phyloP scores from a whole-genome alignment of 441 rosid species.

The Arabidopsis lyrata region DNA sequence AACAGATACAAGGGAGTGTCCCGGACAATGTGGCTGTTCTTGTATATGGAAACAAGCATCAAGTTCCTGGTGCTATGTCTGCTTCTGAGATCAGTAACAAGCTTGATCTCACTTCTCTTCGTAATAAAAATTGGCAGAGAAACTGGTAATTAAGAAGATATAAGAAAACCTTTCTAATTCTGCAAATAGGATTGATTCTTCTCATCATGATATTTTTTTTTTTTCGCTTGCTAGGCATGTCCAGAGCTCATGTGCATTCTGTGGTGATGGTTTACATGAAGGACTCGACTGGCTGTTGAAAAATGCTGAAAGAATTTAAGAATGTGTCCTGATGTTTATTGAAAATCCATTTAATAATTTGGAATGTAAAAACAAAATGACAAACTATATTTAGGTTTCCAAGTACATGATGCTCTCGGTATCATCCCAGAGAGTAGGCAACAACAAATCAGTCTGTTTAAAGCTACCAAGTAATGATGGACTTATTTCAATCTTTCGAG shows the following conservation, averaged over 20 bases:
- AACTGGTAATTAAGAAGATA: conserved; percentile 30
- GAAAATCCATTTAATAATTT: too few species aligned
- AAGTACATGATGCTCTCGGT: too few species aligned
- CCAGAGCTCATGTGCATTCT: conserved; percentile 86
- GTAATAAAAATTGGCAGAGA: conserved; percentile 40
- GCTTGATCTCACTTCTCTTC: conserved; percentile 52
- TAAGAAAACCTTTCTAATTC: not conserved
- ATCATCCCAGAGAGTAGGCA: too few species aligned
- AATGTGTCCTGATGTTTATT: not conserved
- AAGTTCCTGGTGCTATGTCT: conserved; percentile 49
- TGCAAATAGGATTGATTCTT: not conserved
- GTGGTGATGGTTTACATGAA: conserved; percentile 84
- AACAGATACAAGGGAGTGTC: conserved; percentile 26
- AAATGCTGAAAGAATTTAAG: conserved; percentile 52
- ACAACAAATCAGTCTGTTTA: too few species aligned
- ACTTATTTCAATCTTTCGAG: too few species aligned
- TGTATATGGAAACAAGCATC: conserved; percentile 44
- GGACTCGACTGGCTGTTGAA: conserved; percentile 91
- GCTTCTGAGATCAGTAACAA: conserved; percentile 54
- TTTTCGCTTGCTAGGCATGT: conserved; percentile 64
- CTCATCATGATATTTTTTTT: not conserved
- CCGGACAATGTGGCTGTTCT: conserved; percentile 42
- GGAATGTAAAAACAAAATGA: too few species aligned
- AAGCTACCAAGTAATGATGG: too few species aligned
- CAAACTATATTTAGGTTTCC: too few species aligned